Conservation (phyloP, 2,329 filamentous ascomycete genomes). For the Metarhizium anisopliae region DNA sequence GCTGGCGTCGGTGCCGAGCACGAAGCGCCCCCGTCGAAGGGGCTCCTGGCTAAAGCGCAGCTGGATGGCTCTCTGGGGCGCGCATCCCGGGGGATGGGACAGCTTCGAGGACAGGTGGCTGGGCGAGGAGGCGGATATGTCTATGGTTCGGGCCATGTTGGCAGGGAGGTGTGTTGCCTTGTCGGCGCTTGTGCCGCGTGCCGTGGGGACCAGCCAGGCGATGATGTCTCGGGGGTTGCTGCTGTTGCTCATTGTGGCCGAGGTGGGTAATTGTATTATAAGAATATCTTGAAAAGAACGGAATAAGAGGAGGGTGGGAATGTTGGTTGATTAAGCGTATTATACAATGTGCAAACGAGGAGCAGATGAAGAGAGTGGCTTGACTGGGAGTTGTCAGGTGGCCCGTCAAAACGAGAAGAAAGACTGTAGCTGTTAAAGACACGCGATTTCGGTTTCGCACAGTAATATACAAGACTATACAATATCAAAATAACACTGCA, state of each 20-base stretch:
- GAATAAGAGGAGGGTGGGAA: not conserved
- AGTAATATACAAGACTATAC: not conserved
- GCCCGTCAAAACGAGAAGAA: too few relatives aligned
- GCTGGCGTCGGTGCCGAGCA: conserved; percentile 27
- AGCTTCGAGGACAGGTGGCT: conserved; percentile 19
- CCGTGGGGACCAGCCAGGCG: conserved; percentile 30
- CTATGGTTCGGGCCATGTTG: conserved; percentile 17
- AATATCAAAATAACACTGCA: not conserved
- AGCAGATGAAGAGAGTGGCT: too few relatives aligned
- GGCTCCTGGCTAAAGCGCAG: conserved; percentile 26
- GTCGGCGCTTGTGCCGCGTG: conserved; percentile 23
- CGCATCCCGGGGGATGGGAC: conserved; percentile 13
- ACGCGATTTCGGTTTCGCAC: not conserved
- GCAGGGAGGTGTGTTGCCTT: conserved; percentile 21
- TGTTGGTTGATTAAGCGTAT: too few relatives aligned
- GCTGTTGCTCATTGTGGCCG: conserved; percentile 9
- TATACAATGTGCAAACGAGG: too few relatives aligned
- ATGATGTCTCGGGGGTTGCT: conserved; percentile 19
- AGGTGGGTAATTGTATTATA: too few relatives aligned
- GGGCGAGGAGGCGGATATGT: conserved; percentile 15
- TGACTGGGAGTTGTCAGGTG: too few relatives aligned
- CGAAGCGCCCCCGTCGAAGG: conserved; percentile 25
- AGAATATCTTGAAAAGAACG: not conserved
- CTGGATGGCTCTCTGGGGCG: conserved; percentile 21
- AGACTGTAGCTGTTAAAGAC: too few relatives aligned